Evolutionary conservation across 1,284 basidiomycete species (phyloP).

Genomic region (Mycena sp.): DNA sequence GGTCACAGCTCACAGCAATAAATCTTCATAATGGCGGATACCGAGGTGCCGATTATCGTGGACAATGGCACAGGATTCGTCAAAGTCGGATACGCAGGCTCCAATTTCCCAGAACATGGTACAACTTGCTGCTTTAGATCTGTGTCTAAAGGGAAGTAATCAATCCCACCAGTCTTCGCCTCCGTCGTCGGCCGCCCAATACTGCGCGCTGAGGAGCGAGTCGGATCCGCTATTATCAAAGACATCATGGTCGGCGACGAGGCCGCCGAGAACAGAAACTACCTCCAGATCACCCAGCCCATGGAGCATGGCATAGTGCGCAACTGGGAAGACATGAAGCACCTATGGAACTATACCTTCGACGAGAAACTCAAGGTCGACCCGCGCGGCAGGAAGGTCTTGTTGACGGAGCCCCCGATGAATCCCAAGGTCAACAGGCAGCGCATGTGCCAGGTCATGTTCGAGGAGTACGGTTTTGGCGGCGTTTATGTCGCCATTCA

Average conservation of each 20-base stretch:
- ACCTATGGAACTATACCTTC: conserved; percentile 99
- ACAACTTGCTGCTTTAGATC: conserved; percentile 40
- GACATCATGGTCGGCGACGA: conserved; percentile 99
- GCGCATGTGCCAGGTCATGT: conserved; percentile 98
- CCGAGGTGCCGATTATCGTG: not conserved
- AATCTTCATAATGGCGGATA: not conserved
- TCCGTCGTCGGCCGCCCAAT: conserved; percentile 98
- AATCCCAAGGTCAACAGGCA: conserved; percentile 95
- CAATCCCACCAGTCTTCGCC: conserved; percentile 80
- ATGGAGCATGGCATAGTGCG: conserved; percentile 99
- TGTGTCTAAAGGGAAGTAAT: conserved; percentile 9
- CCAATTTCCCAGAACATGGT: conserved; percentile 99
- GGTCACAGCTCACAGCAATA: too few relatives aligned
- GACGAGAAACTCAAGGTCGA: conserved; percentile 94
- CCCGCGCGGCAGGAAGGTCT: conserved; percentile 88
- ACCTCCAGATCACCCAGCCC: conserved; percentile 96
- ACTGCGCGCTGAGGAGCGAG: conserved; percentile 95
- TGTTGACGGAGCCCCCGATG: conserved; percentile 99
- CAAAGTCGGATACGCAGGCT: conserved; percentile 97
- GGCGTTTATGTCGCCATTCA: conserved; percentile 99
- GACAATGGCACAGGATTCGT: conserved; percentile 66
- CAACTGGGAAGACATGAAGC: conserved; percentile 99
- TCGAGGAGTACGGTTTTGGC: conserved; percentile 97
- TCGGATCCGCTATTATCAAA: conserved; percentile 86
- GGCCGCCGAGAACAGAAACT: conserved; percentile 93